Conservation (phyloP, 352 stramenopile genomes). For the Globisporangium nunn region DNA sequence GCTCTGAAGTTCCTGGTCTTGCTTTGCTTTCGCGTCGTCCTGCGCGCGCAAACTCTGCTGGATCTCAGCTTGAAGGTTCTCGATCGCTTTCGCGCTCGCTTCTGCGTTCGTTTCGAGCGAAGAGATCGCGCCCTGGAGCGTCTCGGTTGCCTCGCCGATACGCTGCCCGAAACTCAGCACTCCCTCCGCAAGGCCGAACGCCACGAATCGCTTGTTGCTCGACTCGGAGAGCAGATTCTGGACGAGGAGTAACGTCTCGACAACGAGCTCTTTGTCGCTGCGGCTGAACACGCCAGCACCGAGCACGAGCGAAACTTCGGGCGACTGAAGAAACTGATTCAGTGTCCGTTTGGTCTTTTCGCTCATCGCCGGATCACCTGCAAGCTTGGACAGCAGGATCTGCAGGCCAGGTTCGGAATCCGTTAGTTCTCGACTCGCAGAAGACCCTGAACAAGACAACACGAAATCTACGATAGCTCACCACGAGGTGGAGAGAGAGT, state of each 20-base stretch:
- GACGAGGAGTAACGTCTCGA: conserved; percentile 55
- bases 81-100: conserved; percentile 34
- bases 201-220: conserved; percentile 55
- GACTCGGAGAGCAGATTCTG: conserved; percentile 38
- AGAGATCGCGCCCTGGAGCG: conserved; percentile 43
- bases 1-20: conserved; percentile 61
- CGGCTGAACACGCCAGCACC: conserved; percentile 52
- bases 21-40: conserved; percentile 43
- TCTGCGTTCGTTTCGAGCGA: conserved; percentile 41
- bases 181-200: conserved; percentile 50
- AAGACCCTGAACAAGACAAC: neutral
- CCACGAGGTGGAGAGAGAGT: conserved; percentile 66
- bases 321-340: conserved; percentile 63
- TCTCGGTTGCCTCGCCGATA: conserved; percentile 42
- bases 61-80: conserved; percentile 51
- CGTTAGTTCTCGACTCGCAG: neutral
- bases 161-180: conserved; percentile 51
- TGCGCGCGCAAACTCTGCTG: conserved; percentile 49
- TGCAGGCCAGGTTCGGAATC: conserved; percentile 10
- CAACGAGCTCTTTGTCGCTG: conserved; percentile 57
- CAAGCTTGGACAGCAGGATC: conserved; percentile 54
- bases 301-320: conserved; percentile 58
- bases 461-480: conserved; percentile 11
- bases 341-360: conserved; percentile 66
- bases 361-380: conserved; percentile 34